Evolutionary conservation across 2,329 filamentous ascomycete species (phyloP), one percentile per base, ranked within the genome.

Genomic region (Aulographum hederae): DNA sequence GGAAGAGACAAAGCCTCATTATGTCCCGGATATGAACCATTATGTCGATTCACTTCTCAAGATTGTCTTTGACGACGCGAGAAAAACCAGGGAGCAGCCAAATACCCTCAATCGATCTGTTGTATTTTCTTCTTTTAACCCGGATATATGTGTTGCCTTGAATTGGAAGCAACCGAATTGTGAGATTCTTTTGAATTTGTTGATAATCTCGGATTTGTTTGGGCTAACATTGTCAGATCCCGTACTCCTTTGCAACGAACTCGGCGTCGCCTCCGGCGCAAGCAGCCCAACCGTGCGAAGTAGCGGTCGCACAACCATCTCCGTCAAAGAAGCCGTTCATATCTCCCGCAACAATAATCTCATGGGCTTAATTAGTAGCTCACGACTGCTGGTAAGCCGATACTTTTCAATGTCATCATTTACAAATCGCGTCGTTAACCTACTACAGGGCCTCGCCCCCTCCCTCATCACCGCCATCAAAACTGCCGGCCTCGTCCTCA

Each of bases 161-260:
- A 98, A 98, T 55, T 98, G 89, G 89, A 98, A 98, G 54, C 89
- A 98, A 53, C 89, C 89, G 2, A 98, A 95, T 49, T 98, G 72
- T 75, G 50, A 56, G 68, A 56, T 4, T 21, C 12, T 37, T 27
- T 30, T 13, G 10, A 20, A 19, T 33, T 26, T 11, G 8, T 17
- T 5, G 13, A 30, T 28, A 30, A 19, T 21, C 35, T 10, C 27
- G 16, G 18, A 13, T 14, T 6, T 20, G 6, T 18, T 4, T 4
- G 13, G 12, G 11, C 42, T 44, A 31, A 44, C 36, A 10, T 13
- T 17, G 2, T 20, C 31, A 74, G 71, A 93, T 51, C 89, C 89
- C 0, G 81, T 95, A 0, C 79, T 98, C 43, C 65, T 95, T 29
- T 94, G 85, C 58, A 95, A 95, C 51, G 84, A 94, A 37, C 69